Evolutionary conservation across 495 filamentous ascomycete genomes (phyloP).

Genomic region (Collariella sp.): DNA sequence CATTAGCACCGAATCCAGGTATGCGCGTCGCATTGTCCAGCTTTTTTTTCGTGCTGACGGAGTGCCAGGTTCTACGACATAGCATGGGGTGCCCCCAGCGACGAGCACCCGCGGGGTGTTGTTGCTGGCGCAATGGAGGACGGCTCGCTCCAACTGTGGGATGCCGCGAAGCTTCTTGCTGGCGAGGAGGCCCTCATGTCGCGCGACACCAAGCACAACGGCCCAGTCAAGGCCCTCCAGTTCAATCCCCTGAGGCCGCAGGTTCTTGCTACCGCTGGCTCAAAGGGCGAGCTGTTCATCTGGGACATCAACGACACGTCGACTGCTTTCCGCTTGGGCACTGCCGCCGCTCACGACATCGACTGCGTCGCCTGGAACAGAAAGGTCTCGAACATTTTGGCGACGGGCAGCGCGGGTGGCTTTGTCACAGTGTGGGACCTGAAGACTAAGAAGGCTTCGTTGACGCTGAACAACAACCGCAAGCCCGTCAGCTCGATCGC

Average conservation of each 20-base stretch:
- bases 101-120: slow-evolving; percentile 68
- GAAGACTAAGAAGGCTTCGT: slow-evolving; percentile 89
- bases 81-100: slow-evolving; percentile 77
- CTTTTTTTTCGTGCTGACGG: neutral
- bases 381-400: slow-evolving; percentile 92
- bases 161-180: slow-evolving; percentile 73
- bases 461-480: slow-evolving; percentile 91
- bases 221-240: slow-evolving; percentile 89
- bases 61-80: slow-evolving; percentile 83
- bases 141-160: slow-evolving; percentile 92
- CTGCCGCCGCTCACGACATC: slow-evolving; percentile 86
- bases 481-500: slow-evolving; percentile 93
- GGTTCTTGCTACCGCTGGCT: slow-evolving; percentile 83
- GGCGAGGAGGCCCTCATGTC: slow-evolving; percentile 67
- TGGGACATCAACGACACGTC: slow-evolving; percentile 84
- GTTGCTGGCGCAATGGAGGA: slow-evolving; percentile 95
- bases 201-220: slow-evolving; percentile 83
- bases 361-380: slow-evolving; percentile 98
- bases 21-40: slow-evolving; percentile 15
- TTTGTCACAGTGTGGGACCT: slow-evolving; percentile 99
- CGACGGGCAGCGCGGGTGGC: slow-evolving; percentile 86
- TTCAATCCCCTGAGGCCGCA: slow-evolving; percentile 95
- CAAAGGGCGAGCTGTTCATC: slow-evolving; percentile 93
- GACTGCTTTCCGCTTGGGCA: slow-evolving; percentile 83
- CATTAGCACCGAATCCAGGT: slow-evolving; percentile 85